A percentile compares a stretch with the other conserved stretches of the same genome.
phyloP scores from a whole-genome alignment of 1,139 yeast genomes.

The Petasospora rhodanensis region DNA sequence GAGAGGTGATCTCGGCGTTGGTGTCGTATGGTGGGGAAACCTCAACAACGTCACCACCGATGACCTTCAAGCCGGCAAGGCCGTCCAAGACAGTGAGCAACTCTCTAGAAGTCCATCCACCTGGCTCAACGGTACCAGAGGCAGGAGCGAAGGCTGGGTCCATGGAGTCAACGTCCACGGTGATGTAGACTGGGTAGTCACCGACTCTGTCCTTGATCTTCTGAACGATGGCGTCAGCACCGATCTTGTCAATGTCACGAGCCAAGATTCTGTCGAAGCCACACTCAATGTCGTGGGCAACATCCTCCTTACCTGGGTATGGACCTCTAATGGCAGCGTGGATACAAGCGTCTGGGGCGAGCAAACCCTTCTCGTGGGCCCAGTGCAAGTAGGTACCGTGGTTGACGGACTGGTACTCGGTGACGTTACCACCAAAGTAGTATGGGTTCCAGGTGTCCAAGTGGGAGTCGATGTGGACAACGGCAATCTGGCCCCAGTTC shows the following conservation, averaged over 20 bases:
- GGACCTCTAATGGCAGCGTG: constrained; percentile 34
- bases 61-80: constrained; percentile 37
- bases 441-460: constrained; percentile 58
- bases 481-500: constrained; percentile 41
- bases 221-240: constrained; percentile 37
- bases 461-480: constrained; percentile 55
- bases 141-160: constrained; percentile 38
- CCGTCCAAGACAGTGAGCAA: constrained; percentile 44
- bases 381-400: constrained; percentile 56
- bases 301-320: constrained; percentile 35
- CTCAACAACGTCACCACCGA: constrained; percentile 59
- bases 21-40: constrained; percentile 53
- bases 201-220: constrained; percentile 35
- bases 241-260: constrained; percentile 26
- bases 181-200: constrained; percentile 43
- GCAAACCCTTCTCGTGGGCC: constrained; percentile 54
- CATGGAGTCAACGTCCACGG: constrained; percentile 51
- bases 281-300: constrained; percentile 36
- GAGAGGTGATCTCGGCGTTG: constrained; percentile 41
- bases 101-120: constrained; percentile 53
- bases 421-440: constrained; percentile 14
- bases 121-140: constrained; percentile 57
- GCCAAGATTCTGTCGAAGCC: constrained; percentile 17
- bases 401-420: constrained; percentile 44
- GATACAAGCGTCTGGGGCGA: constrained; percentile 34